These are phyloP conservation scores for Volvox reticuliferus DNA, from an alignment of 139 green algal genomes.

Conservation along the genomic window DNA sequence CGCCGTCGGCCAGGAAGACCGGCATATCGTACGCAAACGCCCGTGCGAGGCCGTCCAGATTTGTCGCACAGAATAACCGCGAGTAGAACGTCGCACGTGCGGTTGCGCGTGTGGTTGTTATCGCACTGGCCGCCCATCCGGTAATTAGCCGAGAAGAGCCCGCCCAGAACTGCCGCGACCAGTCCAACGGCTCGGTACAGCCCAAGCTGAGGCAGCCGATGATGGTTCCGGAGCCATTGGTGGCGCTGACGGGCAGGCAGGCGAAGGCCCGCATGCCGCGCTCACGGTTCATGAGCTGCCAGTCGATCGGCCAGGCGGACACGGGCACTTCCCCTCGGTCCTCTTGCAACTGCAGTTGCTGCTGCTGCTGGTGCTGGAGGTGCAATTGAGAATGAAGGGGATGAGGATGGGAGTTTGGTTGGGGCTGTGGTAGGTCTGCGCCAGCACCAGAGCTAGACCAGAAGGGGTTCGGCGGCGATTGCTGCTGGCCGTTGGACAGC, in stretches of 20 bases:
- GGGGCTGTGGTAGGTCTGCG: background rate
- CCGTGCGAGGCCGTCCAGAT: slow-evolving; percentile 41
- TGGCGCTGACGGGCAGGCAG: slow-evolving; percentile 38
- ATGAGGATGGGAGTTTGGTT: too few species aligned
- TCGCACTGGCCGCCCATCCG: slow-evolving; percentile 58
- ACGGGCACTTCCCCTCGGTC: background rate
- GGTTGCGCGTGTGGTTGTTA: slow-evolving; percentile 46
- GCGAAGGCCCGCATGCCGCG: slow-evolving; percentile 36
- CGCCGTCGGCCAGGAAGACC: slow-evolving; percentile 45
- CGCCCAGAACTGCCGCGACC: slow-evolving; percentile 57
- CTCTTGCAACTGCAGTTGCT: background rate
- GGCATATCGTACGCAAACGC: slow-evolving; percentile 59
- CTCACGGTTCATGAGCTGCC: slow-evolving; percentile 35
- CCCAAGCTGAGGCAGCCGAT: slow-evolving; percentile 55
- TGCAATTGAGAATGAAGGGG: too few species aligned
- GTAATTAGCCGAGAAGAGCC: slow-evolving; percentile 33
- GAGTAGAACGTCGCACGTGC: slow-evolving; percentile 56
- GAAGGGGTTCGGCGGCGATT: background rate
- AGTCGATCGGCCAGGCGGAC: slow-evolving; percentile 32
- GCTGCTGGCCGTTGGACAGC: background rate
- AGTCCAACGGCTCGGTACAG: slow-evolving; percentile 31
- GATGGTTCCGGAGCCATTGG: slow-evolving; percentile 46
- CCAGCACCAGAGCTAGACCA: background rate
- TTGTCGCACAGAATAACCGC: slow-evolving; percentile 5
- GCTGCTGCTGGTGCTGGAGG: background rate